These are phyloP conservation scores for Leptographium radiaticola DNA, from an alignment of 2,329 filamentous ascomycete species.

Conservation along the genomic window DNA sequence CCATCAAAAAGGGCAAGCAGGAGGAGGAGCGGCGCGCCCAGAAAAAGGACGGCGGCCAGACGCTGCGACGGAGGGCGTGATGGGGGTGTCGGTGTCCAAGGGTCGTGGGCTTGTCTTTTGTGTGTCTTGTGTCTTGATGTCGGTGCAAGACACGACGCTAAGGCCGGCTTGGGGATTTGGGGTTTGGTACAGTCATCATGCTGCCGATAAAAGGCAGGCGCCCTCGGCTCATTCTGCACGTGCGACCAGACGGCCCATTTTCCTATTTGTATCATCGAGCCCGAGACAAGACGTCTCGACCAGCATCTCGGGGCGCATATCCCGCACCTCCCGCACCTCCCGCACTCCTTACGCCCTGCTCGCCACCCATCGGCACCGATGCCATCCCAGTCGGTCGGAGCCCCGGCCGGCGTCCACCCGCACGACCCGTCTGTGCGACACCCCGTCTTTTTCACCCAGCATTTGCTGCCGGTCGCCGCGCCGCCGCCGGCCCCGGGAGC, in stretches of 20 bases:
- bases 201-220: too few relatives aligned
- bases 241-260: too few relatives aligned
- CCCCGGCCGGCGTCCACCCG: not conserved
- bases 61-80: not conserved
- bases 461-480: conserved; percentile 26
- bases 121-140: too few relatives aligned
- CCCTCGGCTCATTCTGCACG: too few relatives aligned
- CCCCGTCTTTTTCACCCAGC: conserved; percentile 63
- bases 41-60: not conserved
- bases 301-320: not conserved
- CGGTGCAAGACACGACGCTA: too few relatives aligned
- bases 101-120: too few relatives aligned
- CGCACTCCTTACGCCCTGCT: not conserved
- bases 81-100: too few relatives aligned
- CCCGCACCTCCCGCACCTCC: not conserved
- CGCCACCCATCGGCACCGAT: not conserved
- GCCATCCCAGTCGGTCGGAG: not conserved
- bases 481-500: not conserved
- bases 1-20: not conserved
- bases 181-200: not conserved
- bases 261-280: too few relatives aligned
- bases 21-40: not conserved
- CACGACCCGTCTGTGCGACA: conserved; percentile 50
- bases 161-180: too few relatives aligned
- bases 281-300: not conserved